These are phyloP conservation scores for Funneliformis caledonium DNA, from an alignment of 371 early-diverging fungal genomes.

Conservation along the genomic window DNA sequence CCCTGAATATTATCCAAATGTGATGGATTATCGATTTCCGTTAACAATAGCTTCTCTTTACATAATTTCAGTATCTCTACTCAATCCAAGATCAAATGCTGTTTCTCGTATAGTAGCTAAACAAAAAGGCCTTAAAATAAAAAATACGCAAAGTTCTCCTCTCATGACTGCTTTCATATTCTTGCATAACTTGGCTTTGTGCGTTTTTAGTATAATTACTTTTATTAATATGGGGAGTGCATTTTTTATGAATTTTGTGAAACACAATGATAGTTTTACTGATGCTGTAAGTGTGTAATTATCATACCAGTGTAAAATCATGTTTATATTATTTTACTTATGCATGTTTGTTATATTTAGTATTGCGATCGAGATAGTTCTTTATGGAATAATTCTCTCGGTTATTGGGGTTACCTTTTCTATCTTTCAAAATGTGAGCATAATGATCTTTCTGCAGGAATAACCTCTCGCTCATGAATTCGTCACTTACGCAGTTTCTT, in stretches of 20 bases:
- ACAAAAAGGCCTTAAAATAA: conserved; percentile 51
- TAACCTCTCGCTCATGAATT: background rate
- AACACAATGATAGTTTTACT: conserved; percentile 40
- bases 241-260: conserved; percentile 56
- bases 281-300: conserved; percentile 57
- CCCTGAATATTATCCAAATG: conserved; percentile 66
- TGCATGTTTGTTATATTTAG: conserved; percentile 43
- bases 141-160: conserved; percentile 46
- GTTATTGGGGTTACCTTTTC: conserved; percentile 81
- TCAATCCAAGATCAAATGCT: conserved; percentile 66
- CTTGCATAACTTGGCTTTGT: conserved; percentile 74
- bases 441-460: background rate
- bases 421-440: conserved; percentile 77
- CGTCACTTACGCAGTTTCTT: background rate
- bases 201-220: conserved; percentile 72
- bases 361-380: conserved; percentile 71
- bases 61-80: conserved; percentile 53
- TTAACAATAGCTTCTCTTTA: conserved; percentile 66
- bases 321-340: background rate
- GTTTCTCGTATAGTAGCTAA: conserved; percentile 61
- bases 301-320: background rate
- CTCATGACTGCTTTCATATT: conserved; percentile 77
- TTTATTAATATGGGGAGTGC: conserved; percentile 66
- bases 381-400: conserved; percentile 74
- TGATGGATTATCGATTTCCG: conserved; percentile 81